Evolutionary conservation across 305 asterid genomes (phyloP), one percentile per base, ranked within the genome.

Genomic region (Fraxinus sp.): DNA sequence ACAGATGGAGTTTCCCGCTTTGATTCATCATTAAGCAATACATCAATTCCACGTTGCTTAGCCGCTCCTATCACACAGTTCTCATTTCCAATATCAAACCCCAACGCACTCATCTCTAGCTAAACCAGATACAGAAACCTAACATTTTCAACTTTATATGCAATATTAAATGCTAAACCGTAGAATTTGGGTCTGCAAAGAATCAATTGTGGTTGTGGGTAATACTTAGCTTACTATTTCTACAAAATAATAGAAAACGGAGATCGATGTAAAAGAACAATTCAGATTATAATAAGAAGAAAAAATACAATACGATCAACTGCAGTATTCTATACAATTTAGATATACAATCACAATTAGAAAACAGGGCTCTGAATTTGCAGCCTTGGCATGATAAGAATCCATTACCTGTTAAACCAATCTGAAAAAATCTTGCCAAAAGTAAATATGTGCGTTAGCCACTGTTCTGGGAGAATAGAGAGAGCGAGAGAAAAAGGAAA

Each of bases 11-110:
- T 96, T 83, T 96, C 99, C 5, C 99, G 92, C 11, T 92, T 89
- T 0, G 99, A 96, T 88, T 96, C 99, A 78, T 93, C 98, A 62
- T 96, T 96, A 85, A 96, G 84, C 85, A 96, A 81, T 35, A 94
- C 98, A 82, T 96, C 99, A 78, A 96, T 88, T 68, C 99, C 98
- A 1, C 95, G 89, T 77, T 93, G 94, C 88, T 89, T 94, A 24
- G 95, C 95, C 76, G 87, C 98, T 55, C 94, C 98, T 77, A 94
- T 89, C 72, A 96, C 99, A 86, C 98, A 92, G 91, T 90, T 93
- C 84, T 96, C 98, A 82, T 96, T 96, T 79, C 99, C 99, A 39
- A 96, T 89, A 84, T 96, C 98, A 86, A 93, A 94, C 85, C 99
- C 99, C 81, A 94, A 81, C 64, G 90, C 94, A 85, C 95, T 94